Evolutionary conservation across 768 basidiomycete genomes (phyloP).

Genomic region (Trametes meyenii): DNA sequence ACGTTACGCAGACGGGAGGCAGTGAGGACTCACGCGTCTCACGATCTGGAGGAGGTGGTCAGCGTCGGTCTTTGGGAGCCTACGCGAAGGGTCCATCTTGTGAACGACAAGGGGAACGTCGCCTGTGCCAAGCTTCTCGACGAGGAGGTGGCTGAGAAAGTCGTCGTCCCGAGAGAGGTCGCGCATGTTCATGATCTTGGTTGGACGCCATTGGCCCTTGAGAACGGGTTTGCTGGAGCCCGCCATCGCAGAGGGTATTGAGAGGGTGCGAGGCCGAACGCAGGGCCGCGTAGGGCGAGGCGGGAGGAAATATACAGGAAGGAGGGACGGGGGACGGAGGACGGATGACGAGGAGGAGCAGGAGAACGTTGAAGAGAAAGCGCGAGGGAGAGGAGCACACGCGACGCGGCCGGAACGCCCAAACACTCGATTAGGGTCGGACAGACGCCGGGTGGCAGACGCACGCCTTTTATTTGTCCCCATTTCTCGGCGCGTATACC

Average conservation of each 20-base stretch:
- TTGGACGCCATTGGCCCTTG: slow-evolving; percentile 64
- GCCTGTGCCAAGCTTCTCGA: slow-evolving; percentile 86
- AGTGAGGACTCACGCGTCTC: slow-evolving; percentile 63
- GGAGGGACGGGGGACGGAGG: slow-evolving; percentile 2
- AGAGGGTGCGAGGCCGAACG: slow-evolving; percentile 12
- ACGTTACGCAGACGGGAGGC: slow-evolving; percentile 32
- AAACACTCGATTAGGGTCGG: not conserved
- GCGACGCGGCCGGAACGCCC: slow-evolving; percentile 12
- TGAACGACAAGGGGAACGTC: slow-evolving; percentile 81
- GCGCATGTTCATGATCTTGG: slow-evolving; percentile 89
- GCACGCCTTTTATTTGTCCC: not conserved
- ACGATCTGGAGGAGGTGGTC: slow-evolving; percentile 71
- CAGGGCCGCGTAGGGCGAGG: slow-evolving; percentile 16
- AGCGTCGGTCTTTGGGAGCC: slow-evolving; percentile 75
- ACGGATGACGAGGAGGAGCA: slow-evolving; percentile 9
- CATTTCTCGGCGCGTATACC: not conserved
- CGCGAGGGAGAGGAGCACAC: slow-evolving; percentile 10
- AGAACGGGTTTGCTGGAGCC: slow-evolving; percentile 27
- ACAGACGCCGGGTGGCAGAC: not conserved
- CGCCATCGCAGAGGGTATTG: slow-evolving; percentile 30
- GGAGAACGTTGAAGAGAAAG: not conserved
- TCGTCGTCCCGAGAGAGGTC: slow-evolving; percentile 91
- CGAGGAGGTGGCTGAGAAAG: slow-evolving; percentile 86
- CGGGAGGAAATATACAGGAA: slow-evolving; percentile 5
- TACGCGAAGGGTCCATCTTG: slow-evolving; percentile 83